Conservation (phyloP, 495 filamentous ascomycete genomes). For the Lentithecium fluviatile region DNA sequence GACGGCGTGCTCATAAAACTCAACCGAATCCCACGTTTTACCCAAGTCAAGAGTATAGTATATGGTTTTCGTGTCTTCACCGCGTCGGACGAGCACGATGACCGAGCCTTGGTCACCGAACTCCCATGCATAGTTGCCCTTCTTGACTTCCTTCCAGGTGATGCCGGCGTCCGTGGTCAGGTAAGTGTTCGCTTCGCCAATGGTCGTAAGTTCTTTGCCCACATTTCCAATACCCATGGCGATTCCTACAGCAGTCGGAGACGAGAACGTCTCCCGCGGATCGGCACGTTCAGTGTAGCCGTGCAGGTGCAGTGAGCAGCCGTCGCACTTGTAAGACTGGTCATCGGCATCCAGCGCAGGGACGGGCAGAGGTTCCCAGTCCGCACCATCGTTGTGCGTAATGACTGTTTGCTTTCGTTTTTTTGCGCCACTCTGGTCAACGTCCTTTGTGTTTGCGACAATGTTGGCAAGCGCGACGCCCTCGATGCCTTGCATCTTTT, state of each 20-base stretch:
- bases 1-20: conserved; percentile 70
- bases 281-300: conserved; percentile 88
- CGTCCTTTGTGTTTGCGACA: conserved; percentile 67
- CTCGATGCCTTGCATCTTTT: conserved; percentile 88
- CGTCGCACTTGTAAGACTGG: conserved; percentile 67
- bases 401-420: conserved; percentile 89
- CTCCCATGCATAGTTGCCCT: conserved; percentile 87
- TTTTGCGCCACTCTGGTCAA: conserved; percentile 54
- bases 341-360: conserved; percentile 66
- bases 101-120: conserved; percentile 92
- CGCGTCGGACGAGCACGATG: conserved; percentile 74
- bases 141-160: conserved; percentile 77
- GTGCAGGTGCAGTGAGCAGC: conserved; percentile 82
- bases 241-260: conserved; percentile 81
- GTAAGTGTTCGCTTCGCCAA: conserved; percentile 76
- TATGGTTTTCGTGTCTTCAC: conserved; percentile 62
- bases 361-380: conserved; percentile 74
- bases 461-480: conserved; percentile 85
- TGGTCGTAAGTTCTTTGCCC: conserved; percentile 60
- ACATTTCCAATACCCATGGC: conserved; percentile 93
- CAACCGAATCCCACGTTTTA: conserved; percentile 66
- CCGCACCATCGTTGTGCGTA: conserved; percentile 90
- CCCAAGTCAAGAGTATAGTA: conserved; percentile 81
- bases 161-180: conserved; percentile 86
- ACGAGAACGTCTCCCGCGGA: conserved; percentile 77